Percentiles rank a stretch among this genome's conserved stretches.
Conservation (phyloP, 805 yeast genomes). For the Grigorovia transvaalensis region DNA sequence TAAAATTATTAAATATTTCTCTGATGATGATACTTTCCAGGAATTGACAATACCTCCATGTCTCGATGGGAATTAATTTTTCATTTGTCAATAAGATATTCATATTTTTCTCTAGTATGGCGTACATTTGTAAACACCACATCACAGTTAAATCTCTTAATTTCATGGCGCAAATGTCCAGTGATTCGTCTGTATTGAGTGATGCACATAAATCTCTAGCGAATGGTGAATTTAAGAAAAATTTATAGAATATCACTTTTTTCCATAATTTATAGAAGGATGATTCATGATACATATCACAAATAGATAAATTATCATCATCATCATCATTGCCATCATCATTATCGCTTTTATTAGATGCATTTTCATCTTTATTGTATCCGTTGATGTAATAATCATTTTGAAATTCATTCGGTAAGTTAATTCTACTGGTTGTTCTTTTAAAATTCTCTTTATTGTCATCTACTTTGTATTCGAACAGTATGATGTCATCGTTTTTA, state of each 20-base stretch:
- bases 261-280: constrained; percentile 18
- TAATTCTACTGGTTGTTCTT: constrained; percentile 1
- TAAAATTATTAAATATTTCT: constrained; percentile 30
- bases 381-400: background rate
- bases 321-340: background rate
- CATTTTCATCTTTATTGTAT: background rate
- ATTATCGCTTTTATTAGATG: background rate
- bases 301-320: constrained; percentile 13
- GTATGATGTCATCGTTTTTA: constrained; percentile 9
- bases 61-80: background rate
- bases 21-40: constrained; percentile 15
- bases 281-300: constrained; percentile 11
- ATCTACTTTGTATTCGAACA: constrained; percentile 18
- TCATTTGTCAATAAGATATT: background rate
- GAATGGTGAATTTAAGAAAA: constrained; percentile 14
- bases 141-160: constrained; percentile 25
- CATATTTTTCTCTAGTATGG: constrained; percentile 12
- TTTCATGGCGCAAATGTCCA: constrained; percentile 24
- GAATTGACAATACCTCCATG: background rate
- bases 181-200: constrained; percentile 13
- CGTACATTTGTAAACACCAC: constrained; percentile 20
- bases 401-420: background rate
- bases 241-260: constrained; percentile 20
- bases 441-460: constrained; percentile 8
- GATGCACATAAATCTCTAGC: constrained; percentile 18